Base-by-base conservation (phyloP, 2,329 filamentous ascomycete species). In the Pyricularia grisea region DNA sequence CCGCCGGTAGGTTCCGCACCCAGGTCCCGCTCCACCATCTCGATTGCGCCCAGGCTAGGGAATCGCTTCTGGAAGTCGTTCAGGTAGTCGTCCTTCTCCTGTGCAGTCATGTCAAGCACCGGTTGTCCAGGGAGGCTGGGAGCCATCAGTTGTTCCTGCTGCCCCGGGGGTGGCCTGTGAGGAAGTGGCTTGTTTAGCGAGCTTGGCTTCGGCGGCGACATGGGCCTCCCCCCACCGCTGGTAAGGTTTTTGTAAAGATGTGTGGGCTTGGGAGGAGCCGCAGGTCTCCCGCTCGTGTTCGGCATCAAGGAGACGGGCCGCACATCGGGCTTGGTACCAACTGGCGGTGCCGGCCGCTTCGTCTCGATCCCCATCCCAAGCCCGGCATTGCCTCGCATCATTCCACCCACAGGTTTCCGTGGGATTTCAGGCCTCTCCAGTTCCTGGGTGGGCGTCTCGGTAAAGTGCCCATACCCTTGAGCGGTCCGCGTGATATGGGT, bases 391-490 rank as follows among this genome's bases (percentile, higher is more conserved):
- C 60, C 12, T 63, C 73, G 70, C 58, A 74, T 70, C 71, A 69
- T 69, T 33, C 74, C 77, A 67, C 73, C 76, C 11, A 85, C 73
- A 2, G 85, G 83, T 74, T 90, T 90, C 28, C 83, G 79, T 7
- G 83, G 82, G 14, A 85, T 76, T 27, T 80, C 78, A 2, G 84
- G 84, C 0, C 78, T 71, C 71, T 67, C 65, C 17, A 20, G 73
- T 30, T 78, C 71, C 71, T 80, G 33, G 20, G 33, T 36, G 5
- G 4, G 80, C 77, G 71, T 27, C 25, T 89, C 91, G 14, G 94
- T 93, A 77, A 92, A 97, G 70, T 90, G 90, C 9, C 95, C 95
- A 76, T 98, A 98, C 0, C 94, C 94, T 72, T 94, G 90, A 0
- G 94, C 94, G 0, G 93, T 97, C 67, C 83, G 80, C 72, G 89